Base-by-base conservation (phyloP, 352 stramenopile species). In the Phytophthora melonis region DNA sequence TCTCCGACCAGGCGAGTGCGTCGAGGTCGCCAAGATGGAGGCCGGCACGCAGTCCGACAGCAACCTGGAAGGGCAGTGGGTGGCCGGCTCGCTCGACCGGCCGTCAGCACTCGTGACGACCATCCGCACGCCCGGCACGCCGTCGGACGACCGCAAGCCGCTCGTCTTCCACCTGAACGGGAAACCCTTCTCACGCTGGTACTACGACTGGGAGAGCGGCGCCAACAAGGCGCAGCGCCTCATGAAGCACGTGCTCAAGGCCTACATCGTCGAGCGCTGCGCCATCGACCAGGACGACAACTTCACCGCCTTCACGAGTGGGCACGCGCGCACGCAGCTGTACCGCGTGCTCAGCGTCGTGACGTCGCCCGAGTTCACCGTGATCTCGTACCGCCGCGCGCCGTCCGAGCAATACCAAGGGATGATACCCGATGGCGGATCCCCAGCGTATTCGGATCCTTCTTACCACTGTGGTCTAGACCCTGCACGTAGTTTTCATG, bases 151-250 rank as follows among this genome's bases (percentile, higher is more conserved):
- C 18, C 57, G 63, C 18, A 80, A 80, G 45, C 68, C 62, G 16
- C 55, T 70, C 5, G 21, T 84, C n/a, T 90, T 84, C 60, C 68
- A 88, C 52, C 77, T 90, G 47, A 88, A 90, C 55, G 36, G 67
- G 7, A 76, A 79, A n/a, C 61, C 79, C 8, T 68, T 60, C 59
- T 60, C 67, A 1, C 72, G 78, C 11, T 91, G 83, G 83, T 89
- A 89, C 69, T 91, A 89, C 66, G 74, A 86, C 49, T 91, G 83
- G 83, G 83, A 86, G 59, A 88, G 81, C 64, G 81, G 72, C 2
- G 79, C 81, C 21, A 90, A 77, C 43, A 88, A 86, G 55, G 79
- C 75, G 3, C 83, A 87, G 59, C 78, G 83, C 11, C 81, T 88
- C 63, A 91, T 77, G 41, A 83, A 87, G 55, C 83, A 89, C 63